Percentiles rank a stretch among this genome's conserved stretches.
Evolutionary conservation across 805 yeast species (phyloP).

Genomic region (Kuraishia borneana): DNA sequence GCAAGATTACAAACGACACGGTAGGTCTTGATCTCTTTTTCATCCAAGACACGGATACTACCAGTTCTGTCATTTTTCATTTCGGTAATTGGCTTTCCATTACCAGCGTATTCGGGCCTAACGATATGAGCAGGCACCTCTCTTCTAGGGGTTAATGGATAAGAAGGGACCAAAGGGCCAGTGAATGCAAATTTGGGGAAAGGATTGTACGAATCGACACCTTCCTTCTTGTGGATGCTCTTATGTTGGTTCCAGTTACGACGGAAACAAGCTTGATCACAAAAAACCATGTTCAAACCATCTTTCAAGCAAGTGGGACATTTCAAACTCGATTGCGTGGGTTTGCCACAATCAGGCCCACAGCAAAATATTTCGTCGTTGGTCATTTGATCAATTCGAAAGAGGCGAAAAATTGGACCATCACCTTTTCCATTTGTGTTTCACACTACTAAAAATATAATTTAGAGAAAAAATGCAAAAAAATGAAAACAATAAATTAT

Average conservation of each 20-base stretch:
- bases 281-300: constrained; percentile 53
- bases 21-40: constrained; percentile 64
- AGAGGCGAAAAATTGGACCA: neutral
- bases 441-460: no score
- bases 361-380: constrained; percentile 33
- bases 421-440: no score
- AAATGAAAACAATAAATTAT: no score
- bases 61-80: constrained; percentile 58
- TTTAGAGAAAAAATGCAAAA: no score
- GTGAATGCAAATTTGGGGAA: constrained; percentile 70
- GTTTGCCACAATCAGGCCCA: constrained; percentile 79
- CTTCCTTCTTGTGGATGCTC: constrained; percentile 55
- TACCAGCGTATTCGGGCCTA: constrained; percentile 72
- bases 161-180: constrained; percentile 66
- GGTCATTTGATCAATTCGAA: neutral
- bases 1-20: constrained; percentile 67
- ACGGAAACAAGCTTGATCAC: constrained; percentile 78
- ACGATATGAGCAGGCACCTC: constrained; percentile 59
- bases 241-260: constrained; percentile 66
- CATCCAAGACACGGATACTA: constrained; percentile 50
- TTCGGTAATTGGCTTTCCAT: constrained; percentile 76
- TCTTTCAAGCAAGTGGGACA: constrained; percentile 88
- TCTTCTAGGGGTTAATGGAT: constrained; percentile 72
- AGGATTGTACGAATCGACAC: constrained; percentile 64
- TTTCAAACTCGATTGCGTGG: constrained; percentile 62